Base-by-base conservation (phyloP, 2,329 filamentous ascomycete genomes). In the Penicillium frequentans region DNA sequence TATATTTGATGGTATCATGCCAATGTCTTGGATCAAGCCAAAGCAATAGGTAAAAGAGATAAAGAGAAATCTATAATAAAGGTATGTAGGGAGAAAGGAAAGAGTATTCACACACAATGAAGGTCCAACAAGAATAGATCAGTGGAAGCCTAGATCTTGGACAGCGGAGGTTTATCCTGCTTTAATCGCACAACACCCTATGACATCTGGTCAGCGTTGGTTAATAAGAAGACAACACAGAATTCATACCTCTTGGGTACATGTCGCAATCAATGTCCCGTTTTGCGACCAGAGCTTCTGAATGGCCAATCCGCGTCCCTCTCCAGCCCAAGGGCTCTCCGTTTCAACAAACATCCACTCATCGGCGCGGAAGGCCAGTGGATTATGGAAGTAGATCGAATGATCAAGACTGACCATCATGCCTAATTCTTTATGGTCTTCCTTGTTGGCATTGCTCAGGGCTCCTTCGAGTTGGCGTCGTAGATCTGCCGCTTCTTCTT, bases 341-440 rank as follows among this genome's bases (percentile, higher is more conserved):
- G 79, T 81, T 67, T 81, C 79, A 8, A 70, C 73, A 63, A 81
- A 72, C 69, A 82, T 73, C 80, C 80, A 82, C 60, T 82, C 78
- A 64, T 82, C 80, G 11, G 78, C 79, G 24, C 76, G 69, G 63
- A 82, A 80, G 3, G 72, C 75, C 55, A 74, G 68, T 21, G 79
- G 78, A 52, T 78, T 78, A 56, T 82, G 80, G 67, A 82, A 82
- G 62, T 80, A 81, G 45, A 82, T 82, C 0, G 78, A 75, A 64
- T 82, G 79, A 60, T 82, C 79, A 26, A 82, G 69, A 39, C 75
- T 78, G 54, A 82, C 79, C 76, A 82, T 80, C 78, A 82, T 81
- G 9, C 78, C 78, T 26, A 81, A 70, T 54, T 75, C 66, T 55
- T 70, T 70, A 23, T 71, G 66, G 1, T 73, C 64, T 31, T 64